Evolutionary conservation across 441 rosid species (phyloP).

Genomic region (Geranium incanum): DNA sequence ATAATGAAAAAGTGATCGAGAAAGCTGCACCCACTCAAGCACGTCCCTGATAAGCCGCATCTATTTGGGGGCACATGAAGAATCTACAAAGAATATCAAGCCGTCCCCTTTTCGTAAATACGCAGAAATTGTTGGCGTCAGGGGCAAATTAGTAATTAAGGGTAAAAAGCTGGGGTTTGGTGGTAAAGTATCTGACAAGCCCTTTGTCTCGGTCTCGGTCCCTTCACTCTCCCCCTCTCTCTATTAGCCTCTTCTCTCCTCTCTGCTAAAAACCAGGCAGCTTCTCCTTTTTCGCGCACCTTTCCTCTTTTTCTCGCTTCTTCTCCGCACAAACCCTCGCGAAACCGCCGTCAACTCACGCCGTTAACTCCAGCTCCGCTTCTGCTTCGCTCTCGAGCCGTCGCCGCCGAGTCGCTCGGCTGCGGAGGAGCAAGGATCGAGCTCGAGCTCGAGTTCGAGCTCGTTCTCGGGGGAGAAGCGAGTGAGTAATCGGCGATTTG

Average conservation of each 20-base stretch:
- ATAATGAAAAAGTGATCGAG: too few relatives aligned
- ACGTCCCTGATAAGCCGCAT: too few relatives aligned
- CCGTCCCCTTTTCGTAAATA: not conserved
- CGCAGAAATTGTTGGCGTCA: not conserved
- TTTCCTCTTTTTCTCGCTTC: not conserved
- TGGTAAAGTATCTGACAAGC: not conserved
- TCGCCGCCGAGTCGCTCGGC: not conserved
- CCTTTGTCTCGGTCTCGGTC: conserved; percentile 9
- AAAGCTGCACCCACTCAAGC: too few relatives aligned
- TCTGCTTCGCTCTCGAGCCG: not conserved
- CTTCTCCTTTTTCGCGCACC: not conserved
- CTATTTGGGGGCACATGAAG: too few relatives aligned
- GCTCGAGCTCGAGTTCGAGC: not conserved
- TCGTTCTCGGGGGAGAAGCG: not conserved
- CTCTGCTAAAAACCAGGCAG: not conserved
- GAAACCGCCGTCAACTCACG: not conserved
- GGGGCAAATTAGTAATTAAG: not conserved
- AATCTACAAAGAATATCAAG: not conserved
- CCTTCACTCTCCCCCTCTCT: not conserved
- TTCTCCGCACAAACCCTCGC: not conserved
- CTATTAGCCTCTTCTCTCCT: not conserved
- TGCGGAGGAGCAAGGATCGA: not conserved
- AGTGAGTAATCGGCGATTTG: not conserved
- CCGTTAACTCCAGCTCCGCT: not conserved
- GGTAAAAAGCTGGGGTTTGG: not conserved